These are phyloP conservation scores for Yamadazyma laniorum DNA, from an alignment of 805 yeast species.

Conservation along the genomic window DNA sequence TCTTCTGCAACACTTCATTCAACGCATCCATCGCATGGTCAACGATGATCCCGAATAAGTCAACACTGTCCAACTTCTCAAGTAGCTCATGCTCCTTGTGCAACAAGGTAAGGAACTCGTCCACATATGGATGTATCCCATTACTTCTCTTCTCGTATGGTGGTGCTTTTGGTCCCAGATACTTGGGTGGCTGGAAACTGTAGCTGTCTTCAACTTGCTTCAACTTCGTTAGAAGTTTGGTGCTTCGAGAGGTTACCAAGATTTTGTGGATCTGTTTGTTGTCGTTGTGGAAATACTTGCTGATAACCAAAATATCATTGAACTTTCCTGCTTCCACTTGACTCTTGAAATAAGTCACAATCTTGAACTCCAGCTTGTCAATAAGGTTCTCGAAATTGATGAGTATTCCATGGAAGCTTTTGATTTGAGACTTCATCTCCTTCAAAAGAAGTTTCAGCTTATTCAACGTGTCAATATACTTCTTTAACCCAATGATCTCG, in stretches of 20 bases:
- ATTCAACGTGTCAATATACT: slow-evolving; percentile 29
- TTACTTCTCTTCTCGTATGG: slow-evolving; percentile 63
- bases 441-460: slow-evolving; percentile 47
- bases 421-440: slow-evolving; percentile 41
- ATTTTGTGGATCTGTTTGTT: slow-evolving; percentile 16
- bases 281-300: slow-evolving; percentile 41
- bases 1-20: slow-evolving; percentile 11
- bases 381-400: slow-evolving; percentile 58
- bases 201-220: slow-evolving; percentile 26
- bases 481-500: slow-evolving; percentile 39
- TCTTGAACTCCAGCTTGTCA: slow-evolving; percentile 52
- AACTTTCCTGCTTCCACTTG: slow-evolving; percentile 34
- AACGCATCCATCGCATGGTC: slow-evolving; percentile 12
- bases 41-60: slow-evolving; percentile 7
- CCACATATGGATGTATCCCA: slow-evolving; percentile 55
- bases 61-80: slow-evolving; percentile 25
- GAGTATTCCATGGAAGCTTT: slow-evolving; percentile 65
- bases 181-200: slow-evolving; percentile 32
- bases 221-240: slow-evolving; percentile 41
- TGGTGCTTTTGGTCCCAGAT: slow-evolving; percentile 16
- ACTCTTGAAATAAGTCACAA: slow-evolving; percentile 50
- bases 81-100: slow-evolving; percentile 50
- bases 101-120: slow-evolving; percentile 48
- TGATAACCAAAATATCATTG: slow-evolving; percentile 39
- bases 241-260: slow-evolving; percentile 22